Evolutionary conservation across 768 basidiomycete genomes (phyloP), one percentile per base, ranked within the genome.

Genomic region (Suillus sp.): DNA sequence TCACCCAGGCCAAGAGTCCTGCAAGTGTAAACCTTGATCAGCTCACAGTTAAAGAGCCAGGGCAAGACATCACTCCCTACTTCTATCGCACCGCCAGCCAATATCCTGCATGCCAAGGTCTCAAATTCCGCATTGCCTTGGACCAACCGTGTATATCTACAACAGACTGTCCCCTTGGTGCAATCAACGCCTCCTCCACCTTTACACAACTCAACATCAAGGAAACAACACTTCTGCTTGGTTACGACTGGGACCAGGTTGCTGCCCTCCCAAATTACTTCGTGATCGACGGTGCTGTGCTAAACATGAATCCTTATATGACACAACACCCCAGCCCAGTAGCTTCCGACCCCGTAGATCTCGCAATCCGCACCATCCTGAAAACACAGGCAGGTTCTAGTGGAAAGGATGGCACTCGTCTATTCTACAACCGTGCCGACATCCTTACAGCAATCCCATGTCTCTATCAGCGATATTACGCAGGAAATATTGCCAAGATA

Each of bases 401-500:
- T 59, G 93, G 96, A 10, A 95, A 91, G 71, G 97, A 99, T 71
- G 96, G 86, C 1, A 98, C 96, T 0, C 87, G 91, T 53, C 80
- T 95, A 35, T 96, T 99, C 73, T 88, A 85, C 74, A 90, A 88
- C 75, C 84, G 87, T 51, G 67, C 81, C 7, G 83, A 84, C 60
- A 84, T 93, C 62, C 80, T 84, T 65, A 79, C 81, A 11, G 87
- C 92, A 27, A 82, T 97, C 3, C 83, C 86, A 11, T 99, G 97
- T 75, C 81, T 99, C 59, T 81, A 83, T 59, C 79, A 93, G 69
- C 87, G 97, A 14, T 99, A 97, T 75, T 86, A 86, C 58, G 96
- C 95, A 0, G 97, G 97, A 25, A 91, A 92, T 73, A 98, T 99
- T 66, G 97, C 98, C 81, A 97, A 98, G 78, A 82, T 97, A 72